Conservation (phyloP, 306 rosid genomes). For the Vicia sativa region DNA sequence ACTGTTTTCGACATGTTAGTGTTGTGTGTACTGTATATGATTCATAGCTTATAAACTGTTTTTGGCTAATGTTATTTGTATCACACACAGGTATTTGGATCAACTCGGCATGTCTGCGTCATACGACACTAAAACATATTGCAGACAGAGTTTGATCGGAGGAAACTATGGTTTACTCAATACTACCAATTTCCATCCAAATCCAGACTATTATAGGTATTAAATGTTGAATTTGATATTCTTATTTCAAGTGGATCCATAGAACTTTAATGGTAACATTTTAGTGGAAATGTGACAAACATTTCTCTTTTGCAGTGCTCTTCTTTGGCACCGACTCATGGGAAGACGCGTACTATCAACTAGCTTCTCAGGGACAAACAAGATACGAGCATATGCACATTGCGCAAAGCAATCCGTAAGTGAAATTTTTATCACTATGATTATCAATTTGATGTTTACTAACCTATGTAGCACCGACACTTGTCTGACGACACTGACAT, state of each 20-base stretch:
- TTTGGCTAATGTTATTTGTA: conserved; percentile 7
- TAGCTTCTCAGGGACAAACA: conserved; percentile 60
- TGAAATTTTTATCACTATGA: conserved; percentile 8
- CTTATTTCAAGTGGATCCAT: conserved; percentile 6
- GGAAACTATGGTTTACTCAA: conserved; percentile 91
- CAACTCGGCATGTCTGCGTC: conserved; percentile 89
- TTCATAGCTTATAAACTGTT: background rate
- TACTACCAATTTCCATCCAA: conserved; percentile 66
- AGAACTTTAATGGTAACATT: conserved; percentile 16
- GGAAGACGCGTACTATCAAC: conserved; percentile 73
- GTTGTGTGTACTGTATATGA: background rate
- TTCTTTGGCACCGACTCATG: conserved; percentile 91
- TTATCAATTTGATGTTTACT: background rate
- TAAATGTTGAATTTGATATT: conserved; percentile 1
- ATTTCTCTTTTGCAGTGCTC: conserved; percentile 63
- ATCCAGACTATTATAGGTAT: conserved; percentile 81
- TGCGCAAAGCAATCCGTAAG: conserved; percentile 89
- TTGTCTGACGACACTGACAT: background rate
- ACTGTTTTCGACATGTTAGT: background rate
- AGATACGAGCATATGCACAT: conserved; percentile 82
- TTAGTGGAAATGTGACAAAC: background rate
- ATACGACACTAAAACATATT: conserved; percentile 79
- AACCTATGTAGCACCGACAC: background rate
- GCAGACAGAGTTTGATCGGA: conserved; percentile 91
- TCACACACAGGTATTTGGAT: conserved; percentile 76